phyloP scores from a whole-genome alignment of 1,284 basidiomycete genomes.

The Wolfiporia cocos region DNA sequence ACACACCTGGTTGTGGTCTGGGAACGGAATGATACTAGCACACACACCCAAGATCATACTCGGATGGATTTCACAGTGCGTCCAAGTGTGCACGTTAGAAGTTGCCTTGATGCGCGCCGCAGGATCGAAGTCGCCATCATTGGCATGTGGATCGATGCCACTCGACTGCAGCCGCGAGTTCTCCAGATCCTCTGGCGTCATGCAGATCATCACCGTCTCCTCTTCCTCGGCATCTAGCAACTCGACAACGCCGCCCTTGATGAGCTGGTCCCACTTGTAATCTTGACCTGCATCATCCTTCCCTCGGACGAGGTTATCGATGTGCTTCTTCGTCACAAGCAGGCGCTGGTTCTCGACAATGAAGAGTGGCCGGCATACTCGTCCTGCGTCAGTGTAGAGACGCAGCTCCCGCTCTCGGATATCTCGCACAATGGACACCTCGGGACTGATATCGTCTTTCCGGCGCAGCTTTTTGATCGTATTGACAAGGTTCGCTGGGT shows the following conservation, averaged over 20 bases:
- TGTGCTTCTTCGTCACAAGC: constrained; percentile 81
- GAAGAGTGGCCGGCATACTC: constrained; percentile 94
- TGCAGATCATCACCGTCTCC: constrained; percentile 99
- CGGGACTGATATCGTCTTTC: constrained; percentile 93
- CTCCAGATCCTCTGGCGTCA: constrained; percentile 95
- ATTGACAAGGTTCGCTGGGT: constrained; percentile 88
- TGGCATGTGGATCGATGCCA: constrained; percentile 52
- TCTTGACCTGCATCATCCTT: constrained; percentile 11
- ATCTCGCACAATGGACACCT: constrained; percentile 96
- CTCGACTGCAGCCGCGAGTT: constrained; percentile 67
- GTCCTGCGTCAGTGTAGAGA: constrained; percentile 94
- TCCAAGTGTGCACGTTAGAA: constrained; percentile 87
- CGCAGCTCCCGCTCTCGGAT: constrained; percentile 94
- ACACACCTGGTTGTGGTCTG: constrained; percentile 95
- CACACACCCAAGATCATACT: constrained; percentile 99
- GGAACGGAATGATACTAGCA: constrained; percentile 98
- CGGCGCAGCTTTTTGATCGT: constrained; percentile 91
- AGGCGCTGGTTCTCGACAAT: constrained; percentile 91
- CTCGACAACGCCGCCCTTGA: constrained; percentile 90
- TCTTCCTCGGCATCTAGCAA: constrained; percentile 98
- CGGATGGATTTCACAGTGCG: constrained; percentile 99
- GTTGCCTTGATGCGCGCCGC: constrained; percentile 82
- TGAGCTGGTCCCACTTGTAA: constrained; percentile 83
- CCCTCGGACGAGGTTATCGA: constrained; percentile 64
- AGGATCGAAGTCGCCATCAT: constrained; percentile 77